phyloP scores from a whole-genome alignment of 192 early-diverging fungal species.

The Backusella australiensis region DNA sequence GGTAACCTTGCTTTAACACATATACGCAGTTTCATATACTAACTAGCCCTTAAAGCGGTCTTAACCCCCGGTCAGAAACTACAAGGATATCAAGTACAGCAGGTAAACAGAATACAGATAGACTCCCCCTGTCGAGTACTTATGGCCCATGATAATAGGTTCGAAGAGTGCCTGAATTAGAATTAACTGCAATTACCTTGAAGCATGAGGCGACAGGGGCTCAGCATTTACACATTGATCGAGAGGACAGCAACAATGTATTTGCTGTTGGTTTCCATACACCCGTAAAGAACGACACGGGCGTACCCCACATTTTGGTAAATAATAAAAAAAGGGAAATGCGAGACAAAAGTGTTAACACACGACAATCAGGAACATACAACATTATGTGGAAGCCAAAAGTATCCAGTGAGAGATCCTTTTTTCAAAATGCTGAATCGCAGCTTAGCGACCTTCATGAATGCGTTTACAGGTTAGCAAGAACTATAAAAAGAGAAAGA shows the following conservation, averaged over 20 bases:
- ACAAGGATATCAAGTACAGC: conserved; percentile 19
- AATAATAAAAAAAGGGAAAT: neutral
- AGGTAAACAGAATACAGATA: conserved; percentile 5
- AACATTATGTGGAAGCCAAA: conserved; percentile 84
- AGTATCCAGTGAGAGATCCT: conserved; percentile 94
- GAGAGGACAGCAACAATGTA: conserved; percentile 91
- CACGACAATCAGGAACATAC: conserved; percentile 70
- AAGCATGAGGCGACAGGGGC: conserved; percentile 79
- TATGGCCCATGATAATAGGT: conserved; percentile 24
- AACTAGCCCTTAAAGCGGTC: neutral
- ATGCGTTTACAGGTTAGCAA: conserved; percentile 79
- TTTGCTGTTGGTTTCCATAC: conserved; percentile 93
- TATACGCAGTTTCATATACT: neutral
- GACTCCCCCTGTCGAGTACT: neutral
- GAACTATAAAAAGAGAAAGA: too few relatives aligned
- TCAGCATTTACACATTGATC: conserved; percentile 82
- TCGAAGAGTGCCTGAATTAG: conserved; percentile 68
- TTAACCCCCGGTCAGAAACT: conserved; percentile 15
- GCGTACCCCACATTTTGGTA: conserved; percentile 89
- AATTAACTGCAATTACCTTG: conserved; percentile 73
- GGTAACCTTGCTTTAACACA: neutral
- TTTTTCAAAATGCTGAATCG: conserved; percentile 99
- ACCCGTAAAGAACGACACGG: conserved; percentile 75
- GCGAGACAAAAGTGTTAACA: neutral
- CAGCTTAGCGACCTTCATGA: conserved; percentile 96